Evolutionary conservation across 257 asterid species (phyloP).

Genomic region (Phtheirospermum japonicum): DNA sequence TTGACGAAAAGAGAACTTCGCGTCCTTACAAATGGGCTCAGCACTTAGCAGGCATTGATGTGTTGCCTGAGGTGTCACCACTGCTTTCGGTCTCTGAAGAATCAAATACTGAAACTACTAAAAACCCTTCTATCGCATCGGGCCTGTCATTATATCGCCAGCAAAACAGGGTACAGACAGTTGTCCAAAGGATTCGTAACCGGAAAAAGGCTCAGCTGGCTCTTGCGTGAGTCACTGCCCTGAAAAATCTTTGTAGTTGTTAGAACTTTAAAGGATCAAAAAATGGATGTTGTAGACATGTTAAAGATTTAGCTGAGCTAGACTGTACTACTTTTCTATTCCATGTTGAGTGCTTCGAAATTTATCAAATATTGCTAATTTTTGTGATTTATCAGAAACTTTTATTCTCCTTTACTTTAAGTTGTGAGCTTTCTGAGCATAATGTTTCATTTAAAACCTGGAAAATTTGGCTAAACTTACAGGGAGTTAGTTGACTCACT

Average conservation of each 20-base stretch:
- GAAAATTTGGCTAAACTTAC: slow-evolving; percentile 55
- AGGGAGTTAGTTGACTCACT: slow-evolving; percentile 81
- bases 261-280: slow-evolving; percentile 29
- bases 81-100: slow-evolving; percentile 48
- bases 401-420: neutral
- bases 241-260: slow-evolving; percentile 39
- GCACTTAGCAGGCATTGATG: slow-evolving; percentile 95
- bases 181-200: slow-evolving; percentile 83
- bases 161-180: slow-evolving; percentile 86
- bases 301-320: slow-evolving; percentile 28
- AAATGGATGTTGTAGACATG: slow-evolving; percentile 22
- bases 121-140: slow-evolving; percentile 46
- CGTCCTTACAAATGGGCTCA: slow-evolving; percentile 98
- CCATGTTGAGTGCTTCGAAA: slow-evolving; percentile 21
- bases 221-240: slow-evolving; percentile 85
- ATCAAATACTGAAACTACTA: slow-evolving; percentile 50
- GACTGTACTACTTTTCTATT: slow-evolving; percentile 23
- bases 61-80: slow-evolving; percentile 92
- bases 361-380: slow-evolving; percentile 3
- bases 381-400: slow-evolving; percentile 27
- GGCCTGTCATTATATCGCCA: slow-evolving; percentile 84
- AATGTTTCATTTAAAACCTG: slow-evolving; percentile 29
- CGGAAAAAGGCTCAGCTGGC: slow-evolving; percentile 90
- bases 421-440: slow-evolving; percentile 18
- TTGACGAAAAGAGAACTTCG: slow-evolving; percentile 69